phyloP scores from a whole-genome alignment of 495 filamentous ascomycete genomes.

The Elasticomyces elasticus region DNA sequence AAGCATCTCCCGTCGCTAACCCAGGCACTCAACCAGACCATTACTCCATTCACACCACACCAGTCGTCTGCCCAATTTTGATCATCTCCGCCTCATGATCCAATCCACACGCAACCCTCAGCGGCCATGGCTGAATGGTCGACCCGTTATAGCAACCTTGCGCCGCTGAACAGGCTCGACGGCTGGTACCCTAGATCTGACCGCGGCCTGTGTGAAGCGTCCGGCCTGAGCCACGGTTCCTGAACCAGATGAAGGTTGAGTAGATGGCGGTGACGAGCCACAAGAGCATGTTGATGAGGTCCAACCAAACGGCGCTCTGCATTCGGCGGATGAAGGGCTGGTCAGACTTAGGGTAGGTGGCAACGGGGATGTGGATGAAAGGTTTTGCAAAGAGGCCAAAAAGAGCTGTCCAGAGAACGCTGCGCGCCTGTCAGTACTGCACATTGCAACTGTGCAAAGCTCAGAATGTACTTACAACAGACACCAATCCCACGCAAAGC shows the following conservation, averaged over 20 bases:
- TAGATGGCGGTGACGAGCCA: constrained; percentile 52
- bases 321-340: constrained; percentile 51
- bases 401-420: constrained; percentile 62
- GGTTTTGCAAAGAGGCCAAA: constrained; percentile 71
- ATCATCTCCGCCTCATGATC: background rate
- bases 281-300: constrained; percentile 59
- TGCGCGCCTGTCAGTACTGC: constrained; percentile 3
- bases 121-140: background rate
- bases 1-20: background rate
- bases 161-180: background rate
- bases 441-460: background rate
- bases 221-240: constrained; percentile 1
- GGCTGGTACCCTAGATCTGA: constrained; percentile 14
- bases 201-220: constrained; percentile 21
- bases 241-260: constrained; percentile 22
- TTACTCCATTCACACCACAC: background rate
- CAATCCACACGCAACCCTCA: background rate
- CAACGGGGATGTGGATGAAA: no score
- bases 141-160: background rate
- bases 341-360: constrained; percentile 51
- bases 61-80: background rate
- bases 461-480: constrained; percentile 40
- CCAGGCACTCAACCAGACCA: background rate
- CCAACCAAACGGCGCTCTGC: constrained; percentile 81
- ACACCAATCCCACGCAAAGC: constrained; percentile 60